Percentiles rank a stretch among this genome's conserved stretches.
phyloP scores from a whole-genome alignment of 2,329 filamentous ascomycete species.

The Nannizziopsis barbatae region DNA sequence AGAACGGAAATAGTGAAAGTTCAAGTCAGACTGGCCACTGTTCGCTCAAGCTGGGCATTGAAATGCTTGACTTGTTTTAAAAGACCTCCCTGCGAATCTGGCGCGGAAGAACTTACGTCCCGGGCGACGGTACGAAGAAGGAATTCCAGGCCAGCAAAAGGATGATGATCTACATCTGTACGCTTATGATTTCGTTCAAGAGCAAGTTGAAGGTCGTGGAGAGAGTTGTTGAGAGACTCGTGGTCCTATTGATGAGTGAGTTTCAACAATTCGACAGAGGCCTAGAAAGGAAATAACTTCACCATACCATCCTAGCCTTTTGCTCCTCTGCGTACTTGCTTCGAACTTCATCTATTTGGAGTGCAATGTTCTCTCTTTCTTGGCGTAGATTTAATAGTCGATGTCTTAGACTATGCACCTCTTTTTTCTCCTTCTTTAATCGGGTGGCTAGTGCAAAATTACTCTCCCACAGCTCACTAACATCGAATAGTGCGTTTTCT shows the following conservation, averaged over 20 bases:
- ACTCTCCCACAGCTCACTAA: slow-evolving; percentile 44
- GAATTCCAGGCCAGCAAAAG: slow-evolving; percentile 32
- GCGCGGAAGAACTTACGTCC: slow-evolving; percentile 31
- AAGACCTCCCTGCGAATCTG: slow-evolving; percentile 32
- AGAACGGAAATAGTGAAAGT: no score
- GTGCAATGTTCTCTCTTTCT: slow-evolving; percentile 39
- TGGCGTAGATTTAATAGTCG: slow-evolving; percentile 40
- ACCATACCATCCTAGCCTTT: slow-evolving; percentile 25
- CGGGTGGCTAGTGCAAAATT: slow-evolving; percentile 38
- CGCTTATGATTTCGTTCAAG: slow-evolving; percentile 29
- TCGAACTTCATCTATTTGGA: slow-evolving; percentile 41
- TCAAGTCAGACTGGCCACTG: neutral
- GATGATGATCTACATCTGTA: slow-evolving; percentile 15
- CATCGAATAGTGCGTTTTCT: slow-evolving; percentile 39
- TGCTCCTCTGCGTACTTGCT: slow-evolving; percentile 33
- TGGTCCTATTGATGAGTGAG: slow-evolving; percentile 23
- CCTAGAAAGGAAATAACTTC: neutral
- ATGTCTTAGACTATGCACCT: slow-evolving; percentile 36
- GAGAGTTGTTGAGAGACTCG: slow-evolving; percentile 33
- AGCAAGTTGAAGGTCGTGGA: slow-evolving; percentile 32
- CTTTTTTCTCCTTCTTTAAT: slow-evolving; percentile 36
- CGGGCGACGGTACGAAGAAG: slow-evolving; percentile 33
- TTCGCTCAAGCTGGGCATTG: slow-evolving; percentile 33
- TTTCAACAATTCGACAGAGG: neutral
- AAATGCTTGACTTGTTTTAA: slow-evolving; percentile 33